These are phyloP conservation scores for Plasmopara halstedii DNA, from an alignment of 352 stramenopile genomes.

Conservation along the genomic window DNA sequence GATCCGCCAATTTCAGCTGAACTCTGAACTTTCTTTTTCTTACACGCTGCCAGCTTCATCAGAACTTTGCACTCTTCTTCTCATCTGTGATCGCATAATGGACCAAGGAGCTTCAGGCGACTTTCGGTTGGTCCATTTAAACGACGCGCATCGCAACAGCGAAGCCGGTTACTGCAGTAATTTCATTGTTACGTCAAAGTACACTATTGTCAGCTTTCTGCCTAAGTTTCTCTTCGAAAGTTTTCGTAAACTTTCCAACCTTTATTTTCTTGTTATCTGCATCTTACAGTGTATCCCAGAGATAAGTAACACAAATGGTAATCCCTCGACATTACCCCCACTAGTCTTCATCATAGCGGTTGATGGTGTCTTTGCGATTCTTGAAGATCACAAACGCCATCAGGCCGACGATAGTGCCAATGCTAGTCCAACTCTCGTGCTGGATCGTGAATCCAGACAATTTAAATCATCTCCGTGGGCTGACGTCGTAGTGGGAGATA, in stretches of 20 bases:
- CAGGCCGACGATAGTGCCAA: slow-evolving; percentile 80
- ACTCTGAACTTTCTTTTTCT: too few relatives aligned
- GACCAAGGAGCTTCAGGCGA: slow-evolving; percentile 20
- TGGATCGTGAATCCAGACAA: slow-evolving; percentile 29
- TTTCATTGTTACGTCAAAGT: slow-evolving; percentile 89
- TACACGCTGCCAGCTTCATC: too few relatives aligned
- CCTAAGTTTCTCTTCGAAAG: slow-evolving; percentile 89
- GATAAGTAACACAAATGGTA: slow-evolving; percentile 87
- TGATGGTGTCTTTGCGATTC: slow-evolving; percentile 77
- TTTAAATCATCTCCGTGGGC: slow-evolving; percentile 67
- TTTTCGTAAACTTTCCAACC: slow-evolving; percentile 87
- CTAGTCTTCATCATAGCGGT: slow-evolving; percentile 89
- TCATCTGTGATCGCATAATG: slow-evolving; percentile 12
- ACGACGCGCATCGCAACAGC: slow-evolving; percentile 42
- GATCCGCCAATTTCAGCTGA: too few relatives aligned
- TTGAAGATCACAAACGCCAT: slow-evolving; percentile 86
- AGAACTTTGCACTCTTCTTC: background rate
- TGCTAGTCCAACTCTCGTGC: slow-evolving; percentile 49
- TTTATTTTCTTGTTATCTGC: slow-evolving; percentile 91
- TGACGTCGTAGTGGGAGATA: slow-evolving; percentile 80
- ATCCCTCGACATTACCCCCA: slow-evolving; percentile 82
- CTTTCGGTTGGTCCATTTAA: slow-evolving; percentile 60
- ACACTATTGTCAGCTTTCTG: slow-evolving; percentile 82
- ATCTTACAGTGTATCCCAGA: slow-evolving; percentile 79
- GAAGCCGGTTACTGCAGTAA: slow-evolving; percentile 76